Percentiles rank a stretch among this genome's conserved stretches.
Evolutionary conservation across 2,329 filamentous ascomycete genomes (phyloP).

Genomic region (Plectosphaerella cucumerina): DNA sequence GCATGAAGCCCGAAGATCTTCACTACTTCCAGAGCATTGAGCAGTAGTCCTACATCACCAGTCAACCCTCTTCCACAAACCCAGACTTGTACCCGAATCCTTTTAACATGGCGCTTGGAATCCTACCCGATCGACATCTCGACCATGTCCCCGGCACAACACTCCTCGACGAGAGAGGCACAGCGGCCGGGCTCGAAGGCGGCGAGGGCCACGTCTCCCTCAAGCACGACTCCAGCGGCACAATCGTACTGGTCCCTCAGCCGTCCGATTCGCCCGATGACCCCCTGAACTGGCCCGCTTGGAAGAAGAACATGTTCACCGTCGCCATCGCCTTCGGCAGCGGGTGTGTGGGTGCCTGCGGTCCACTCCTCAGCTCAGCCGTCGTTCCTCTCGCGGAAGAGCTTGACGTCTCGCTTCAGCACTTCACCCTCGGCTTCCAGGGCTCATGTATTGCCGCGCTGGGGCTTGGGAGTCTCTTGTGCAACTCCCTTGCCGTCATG

Average conservation of each 20-base stretch:
- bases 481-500: conserved; percentile 30
- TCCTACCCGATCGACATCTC: no score
- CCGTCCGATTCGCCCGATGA: conserved; percentile 50
- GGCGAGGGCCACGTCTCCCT: neutral
- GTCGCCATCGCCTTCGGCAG: conserved; percentile 33
- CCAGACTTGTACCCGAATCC: no score
- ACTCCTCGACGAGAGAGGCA: no score
- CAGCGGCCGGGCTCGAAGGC: no score
- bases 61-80: no score
- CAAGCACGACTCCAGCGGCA: conserved; percentile 18
- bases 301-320: conserved; percentile 18
- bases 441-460: conserved; percentile 28
- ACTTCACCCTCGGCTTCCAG: conserved; percentile 28
- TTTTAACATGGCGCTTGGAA: no score
- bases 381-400: conserved; percentile 26
- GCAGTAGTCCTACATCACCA: no score
- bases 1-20: no score
- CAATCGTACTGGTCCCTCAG: conserved; percentile 48
- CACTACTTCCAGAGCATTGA: no score
- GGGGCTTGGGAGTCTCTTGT: conserved; percentile 27
- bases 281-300: conserved; percentile 43
- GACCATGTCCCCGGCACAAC: no score
- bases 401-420: conserved; percentile 23
- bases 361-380: conserved; percentile 31
- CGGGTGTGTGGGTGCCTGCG: conserved; percentile 34